These are phyloP conservation scores for Oidium heveae DNA, from an alignment of 2,329 filamentous ascomycete species.

Conservation along the genomic window DNA sequence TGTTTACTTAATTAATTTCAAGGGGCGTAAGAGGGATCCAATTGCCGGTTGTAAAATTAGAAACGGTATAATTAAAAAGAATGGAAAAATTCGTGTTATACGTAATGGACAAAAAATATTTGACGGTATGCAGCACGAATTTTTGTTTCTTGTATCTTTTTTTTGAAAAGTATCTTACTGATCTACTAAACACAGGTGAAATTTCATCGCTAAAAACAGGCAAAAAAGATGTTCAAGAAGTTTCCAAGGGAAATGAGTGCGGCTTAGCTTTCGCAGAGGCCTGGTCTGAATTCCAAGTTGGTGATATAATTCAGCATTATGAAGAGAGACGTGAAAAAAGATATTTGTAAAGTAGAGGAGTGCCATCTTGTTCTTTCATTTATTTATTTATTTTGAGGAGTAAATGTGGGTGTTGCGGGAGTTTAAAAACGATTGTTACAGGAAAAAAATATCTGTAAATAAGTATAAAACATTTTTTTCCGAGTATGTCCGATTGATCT, in stretches of 20 bases:
- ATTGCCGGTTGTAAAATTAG: too few relatives aligned
- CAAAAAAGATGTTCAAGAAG: conserved; percentile 76
- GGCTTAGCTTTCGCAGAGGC: conserved; percentile 59
- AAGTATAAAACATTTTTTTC: too few relatives aligned
- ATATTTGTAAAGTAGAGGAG: conserved; percentile 14
- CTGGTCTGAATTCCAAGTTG: conserved; percentile 57
- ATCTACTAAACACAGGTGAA: conserved; percentile 38
- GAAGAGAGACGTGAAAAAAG: conserved; percentile 50
- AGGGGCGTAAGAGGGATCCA: too few relatives aligned
- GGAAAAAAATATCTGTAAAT: too few relatives aligned
- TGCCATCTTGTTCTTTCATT: too few relatives aligned
- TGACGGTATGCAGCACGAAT: conserved; percentile 68
- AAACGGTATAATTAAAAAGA: conserved; percentile 39
- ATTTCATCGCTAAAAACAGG: conserved; percentile 67
- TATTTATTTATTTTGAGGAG: too few relatives aligned
- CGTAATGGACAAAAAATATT: conserved; percentile 46
- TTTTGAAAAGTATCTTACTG: conserved; percentile 2
- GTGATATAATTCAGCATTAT: conserved; percentile 72
- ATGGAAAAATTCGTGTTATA: conserved; percentile 43
- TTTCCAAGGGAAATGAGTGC: conserved; percentile 83
- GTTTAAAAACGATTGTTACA: too few relatives aligned
- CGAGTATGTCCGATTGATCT: too few relatives aligned
- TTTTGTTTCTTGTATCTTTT: conserved; percentile 9
- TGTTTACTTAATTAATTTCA: too few relatives aligned
- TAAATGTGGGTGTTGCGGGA: too few relatives aligned